phyloP scores from a whole-genome alignment of 2,329 filamentous ascomycete species.

The Xylogone sp. region DNA sequence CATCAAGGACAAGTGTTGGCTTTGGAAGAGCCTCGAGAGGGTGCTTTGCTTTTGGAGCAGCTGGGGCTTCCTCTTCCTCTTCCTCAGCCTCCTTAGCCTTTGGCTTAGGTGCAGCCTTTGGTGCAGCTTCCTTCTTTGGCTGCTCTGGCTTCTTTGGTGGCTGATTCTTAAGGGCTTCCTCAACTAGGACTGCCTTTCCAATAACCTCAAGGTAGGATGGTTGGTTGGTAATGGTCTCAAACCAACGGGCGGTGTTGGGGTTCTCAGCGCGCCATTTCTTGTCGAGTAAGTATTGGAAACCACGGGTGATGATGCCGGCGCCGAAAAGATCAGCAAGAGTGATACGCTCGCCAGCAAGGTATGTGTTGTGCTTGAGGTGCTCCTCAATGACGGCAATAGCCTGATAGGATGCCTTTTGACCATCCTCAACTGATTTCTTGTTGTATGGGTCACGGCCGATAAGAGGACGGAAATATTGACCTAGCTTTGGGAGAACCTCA shows the following conservation, averaged over 20 bases:
- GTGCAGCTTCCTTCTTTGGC: conserved; percentile 63
- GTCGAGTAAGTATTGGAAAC: conserved; percentile 93
- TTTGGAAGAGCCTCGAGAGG: conserved; percentile 81
- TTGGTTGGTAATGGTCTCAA: conserved; percentile 89
- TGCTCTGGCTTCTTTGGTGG: conserved; percentile 74
- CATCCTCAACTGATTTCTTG: conserved; percentile 93
- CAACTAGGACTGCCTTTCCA: conserved; percentile 72
- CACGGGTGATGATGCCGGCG: conserved; percentile 73
- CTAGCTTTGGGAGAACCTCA: conserved; percentile 73
- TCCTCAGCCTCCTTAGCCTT: conserved; percentile 64
- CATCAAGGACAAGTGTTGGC: conserved; percentile 80
- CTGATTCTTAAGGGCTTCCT: conserved; percentile 68
- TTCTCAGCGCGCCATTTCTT: conserved; percentile 79
- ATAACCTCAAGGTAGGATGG: conserved; percentile 81
- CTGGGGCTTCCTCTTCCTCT: conserved; percentile 51
- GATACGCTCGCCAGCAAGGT: conserved; percentile 95
- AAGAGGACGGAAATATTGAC: conserved; percentile 82
- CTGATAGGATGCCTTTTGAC: conserved; percentile 64
- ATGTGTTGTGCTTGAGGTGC: conserved; percentile 90
- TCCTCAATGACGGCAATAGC: conserved; percentile 72
- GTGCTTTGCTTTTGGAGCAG: conserved; percentile 91
- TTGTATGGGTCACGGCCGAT: conserved; percentile 83
- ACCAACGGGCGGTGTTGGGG: conserved; percentile 92
- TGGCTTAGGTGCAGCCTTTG: conserved; percentile 40
- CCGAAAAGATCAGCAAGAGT: conserved; percentile 93